A percentile compares a stretch with the other conserved stretches of the same genome.
phyloP scores from a whole-genome alignment of 495 filamentous ascomycete genomes.

The Penicillium soppii region DNA sequence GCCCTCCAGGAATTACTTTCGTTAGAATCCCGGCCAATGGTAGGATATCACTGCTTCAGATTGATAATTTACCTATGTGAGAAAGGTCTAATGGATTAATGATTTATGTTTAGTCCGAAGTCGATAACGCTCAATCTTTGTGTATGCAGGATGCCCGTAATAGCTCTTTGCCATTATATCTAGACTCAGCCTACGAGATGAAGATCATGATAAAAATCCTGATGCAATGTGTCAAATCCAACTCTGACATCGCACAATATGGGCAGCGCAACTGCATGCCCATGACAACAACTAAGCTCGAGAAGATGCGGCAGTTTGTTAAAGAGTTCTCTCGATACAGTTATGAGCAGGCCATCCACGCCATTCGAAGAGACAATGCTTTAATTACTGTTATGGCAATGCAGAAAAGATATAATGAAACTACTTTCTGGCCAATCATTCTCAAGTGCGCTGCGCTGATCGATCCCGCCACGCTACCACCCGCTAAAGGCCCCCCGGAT shows the following conservation, averaged over 20 bases:
- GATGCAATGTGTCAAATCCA: background rate
- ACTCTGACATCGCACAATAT: constrained; percentile 8
- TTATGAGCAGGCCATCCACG: constrained; percentile 12
- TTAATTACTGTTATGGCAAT: constrained; percentile 8
- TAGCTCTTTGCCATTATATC: too few species aligned
- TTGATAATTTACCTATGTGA: too few species aligned
- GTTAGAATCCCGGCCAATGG: too few species aligned
- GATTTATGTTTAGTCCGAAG: too few species aligned
- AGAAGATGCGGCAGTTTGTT: constrained; percentile 8
- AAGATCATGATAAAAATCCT: too few species aligned
- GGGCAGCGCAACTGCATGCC: constrained; percentile 1
- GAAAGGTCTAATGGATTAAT: too few species aligned
- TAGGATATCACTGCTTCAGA: too few species aligned
- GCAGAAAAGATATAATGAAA: constrained; percentile 18
- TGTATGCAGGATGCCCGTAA: too few species aligned
- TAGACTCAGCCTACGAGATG: too few species aligned
- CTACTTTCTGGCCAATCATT: constrained; percentile 20
- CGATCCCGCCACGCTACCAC: constrained; percentile 14
- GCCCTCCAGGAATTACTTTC: too few species aligned
- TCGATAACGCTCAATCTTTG: too few species aligned
- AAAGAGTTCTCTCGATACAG: constrained; percentile 6
- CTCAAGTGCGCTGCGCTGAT: constrained; percentile 16
- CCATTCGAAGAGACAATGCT: constrained; percentile 15
- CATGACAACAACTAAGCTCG: constrained; percentile 6
- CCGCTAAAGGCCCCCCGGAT: constrained; percentile 20